Base-by-base conservation (phyloP, 495 filamentous ascomycete species). In the Ramalina peruviana region DNA sequence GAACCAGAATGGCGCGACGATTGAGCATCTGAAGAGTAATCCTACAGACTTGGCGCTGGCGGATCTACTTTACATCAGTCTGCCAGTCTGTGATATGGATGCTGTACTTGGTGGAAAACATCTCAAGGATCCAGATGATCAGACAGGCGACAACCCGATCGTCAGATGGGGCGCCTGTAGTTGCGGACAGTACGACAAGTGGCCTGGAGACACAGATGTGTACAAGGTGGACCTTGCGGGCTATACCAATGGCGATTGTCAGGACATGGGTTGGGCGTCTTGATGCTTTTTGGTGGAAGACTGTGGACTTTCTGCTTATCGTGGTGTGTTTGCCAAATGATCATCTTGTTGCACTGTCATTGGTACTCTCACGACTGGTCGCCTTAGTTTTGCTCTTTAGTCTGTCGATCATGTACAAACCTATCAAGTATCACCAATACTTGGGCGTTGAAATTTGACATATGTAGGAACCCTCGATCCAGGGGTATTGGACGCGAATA, bases 81-180 rank as follows among this genome's bases (percentile, higher is more conserved):
- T 48, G 13, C 45, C 45, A 17, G 27, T 48, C n/a, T 48, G 27
- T 20, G 45, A 48, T 37, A 37, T 48, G 33, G 45, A 48, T 48
- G 27, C 25, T 15, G 37, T 48, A 11, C 33, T 48, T 7, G 27
- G 17, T 17, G 33, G 33, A 1, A 48, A 48, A n/a, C 45, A 48
- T 20, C 25, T 48, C 27, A 27, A 48, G 17, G 40, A 41, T n/a
- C 40, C 40, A 7, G 11, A 41, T 6, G 40, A 41, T n/a, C 7
- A 41, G 40, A 41, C 11, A 11, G 40, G 40, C 9, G 40, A 41
- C 21, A 23, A 41, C 11, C 40, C 40, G 6, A 41, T 41, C 21
- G 40, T 41, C 21, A 41, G 40, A 23, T 41, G 40, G 40, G 40
- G 17, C 9, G 40, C 40, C 17, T 41, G 40, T 41, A 41, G 40